Base-by-base conservation (phyloP, 306 rosid species). In the Astragalus glycyphyllos region DNA sequence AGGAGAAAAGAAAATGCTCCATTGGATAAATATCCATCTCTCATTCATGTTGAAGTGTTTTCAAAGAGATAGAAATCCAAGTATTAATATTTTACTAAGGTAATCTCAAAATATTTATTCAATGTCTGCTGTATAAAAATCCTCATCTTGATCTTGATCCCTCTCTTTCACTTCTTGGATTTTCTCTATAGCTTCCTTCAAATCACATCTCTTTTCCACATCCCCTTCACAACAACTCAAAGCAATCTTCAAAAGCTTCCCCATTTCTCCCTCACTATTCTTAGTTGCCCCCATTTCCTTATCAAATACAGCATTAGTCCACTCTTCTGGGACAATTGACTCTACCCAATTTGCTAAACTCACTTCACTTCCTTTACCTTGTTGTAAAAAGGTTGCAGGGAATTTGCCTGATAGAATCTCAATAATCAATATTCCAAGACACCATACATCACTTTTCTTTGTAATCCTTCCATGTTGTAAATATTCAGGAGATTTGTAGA, bases 401-500 rank as follows among this genome's bases (percentile, higher is more conserved):
- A 81, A 77, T 69, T 85, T 86, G 11, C 96, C 96, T 0, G 92
- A 87, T 15, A 95, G 47, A 2, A 84, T 89, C 82, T 95, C 97
- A 8, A 91, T 17, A 47, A 91, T 85, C 40, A 95, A 37, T 58
- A 89, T 73, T 26, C 99, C 99, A 10, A 95, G 86, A 40, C 91
- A 65, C 99, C 99, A 95, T 8, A 91, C 80, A 5, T 95, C 99
- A 1, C 86, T 87, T 77, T 89, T 95, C 96, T 85, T 91, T 16
- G 99, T 87, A 32, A 91, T 84, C 13, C 95, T 82, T 13, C 92
- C 85, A 0, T 84, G 83, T 6, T 84, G 91, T 15, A 55, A n/a
- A 82, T 77, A 82, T 53, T 95, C 99, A 0, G 99, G 97, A 5
- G 91, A 83, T 73, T 83, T 87, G 85, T 91, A 95, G 12, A 80